Evolutionary conservation across 805 yeast species (phyloP), one percentile per base, ranked within the genome.

Genomic region (Saccharomyces cerevisiae): DNA sequence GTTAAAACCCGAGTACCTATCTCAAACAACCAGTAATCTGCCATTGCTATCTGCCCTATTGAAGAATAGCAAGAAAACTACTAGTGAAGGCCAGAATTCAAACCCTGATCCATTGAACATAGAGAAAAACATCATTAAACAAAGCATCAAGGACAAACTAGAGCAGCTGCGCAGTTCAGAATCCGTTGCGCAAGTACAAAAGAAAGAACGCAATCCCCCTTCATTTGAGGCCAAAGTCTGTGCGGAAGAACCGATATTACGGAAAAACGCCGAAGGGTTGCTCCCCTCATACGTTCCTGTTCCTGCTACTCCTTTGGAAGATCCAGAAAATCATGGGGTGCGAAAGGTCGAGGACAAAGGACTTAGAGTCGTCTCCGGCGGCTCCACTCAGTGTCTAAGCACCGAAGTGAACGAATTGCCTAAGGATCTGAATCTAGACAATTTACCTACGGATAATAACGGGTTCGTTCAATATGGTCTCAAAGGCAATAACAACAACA

Each of bases 1-100:
- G 70, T 54, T 66, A 3, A 67, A 63, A 51, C 63, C 64, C 2
- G 70, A 67, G 50, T 67, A 62, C 53, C 53, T 64, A 28, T 51
- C 61, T 11, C 59, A 58, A n/a, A 56, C 57, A 48, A 31, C 43
- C 30, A 14, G 17, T 52, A 21, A 47, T 59, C 9, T 55, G 17
- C 68, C 69, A 9, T 53, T 67, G 43, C 51, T 67, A 27, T 58
- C 67, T n/a, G 59, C 67, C 21, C 41, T 63, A 22, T 54, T 65
- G 51, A 59, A 57, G 49, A 53, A 49, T 6, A 43, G 54, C 4
- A 28, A 55, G 28, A 49, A 57, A 10, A 52, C 30, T 28, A 41
- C 32, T 10, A 46, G 30, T 21, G 41, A 28, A 5, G 55, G 41
- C 13, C 28, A 49, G 3, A 41, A 14, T 47, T 6, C 5, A 17